Evolutionary conservation across 148 eudicot genomes (phyloP), one percentile per base, ranked within the genome.

Genomic region (Chenopodium formosanum): DNA sequence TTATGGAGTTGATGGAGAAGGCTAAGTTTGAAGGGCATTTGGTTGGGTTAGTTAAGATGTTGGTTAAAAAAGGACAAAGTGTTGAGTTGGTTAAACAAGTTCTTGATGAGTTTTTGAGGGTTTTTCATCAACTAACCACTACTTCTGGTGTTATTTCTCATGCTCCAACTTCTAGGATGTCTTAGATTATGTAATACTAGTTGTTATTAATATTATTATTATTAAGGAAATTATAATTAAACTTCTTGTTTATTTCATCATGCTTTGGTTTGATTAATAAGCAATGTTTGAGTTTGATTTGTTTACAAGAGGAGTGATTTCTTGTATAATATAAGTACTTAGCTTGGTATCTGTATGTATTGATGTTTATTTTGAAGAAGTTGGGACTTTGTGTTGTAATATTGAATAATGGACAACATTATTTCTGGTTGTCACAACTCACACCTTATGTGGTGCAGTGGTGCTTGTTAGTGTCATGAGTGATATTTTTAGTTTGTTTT

Each of bases 91-190:
- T 91, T 37, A 78, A 74, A 71, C 89, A 89, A 34, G 89, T 89
- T 44, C 72, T 93, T 86, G 66, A 27, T 37, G 94, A 93, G 67
- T 93, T 91, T 80, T 70, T 86, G 23, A 84, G 88, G 87, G 84
- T 93, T 62, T 86, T 85, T 80, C 82, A 84, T 76, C 86, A 87
- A n/a, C 76, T 91, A 79, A 73, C 83, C 52, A 13, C 32, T 85
- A 4, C 4, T 76, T 4, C 17, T 56, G 44, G 8, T 40, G 11
- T 25, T 68, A 37, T 1, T 80, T 44, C 70, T 73, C 27, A 16
- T 52, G 52, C 62, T 46, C 11, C 62, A 25, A 31, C 63, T 60
- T 7, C 69, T 47, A 73, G 20, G 67, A 67, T 81, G 77, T 72
- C 12, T 44, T 22, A 7, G 25, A 72, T 17, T 5, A 4, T 22